phyloP scores from a whole-genome alignment of 768 basidiomycete genomes.

The Cystofilobasidium macerans region DNA sequence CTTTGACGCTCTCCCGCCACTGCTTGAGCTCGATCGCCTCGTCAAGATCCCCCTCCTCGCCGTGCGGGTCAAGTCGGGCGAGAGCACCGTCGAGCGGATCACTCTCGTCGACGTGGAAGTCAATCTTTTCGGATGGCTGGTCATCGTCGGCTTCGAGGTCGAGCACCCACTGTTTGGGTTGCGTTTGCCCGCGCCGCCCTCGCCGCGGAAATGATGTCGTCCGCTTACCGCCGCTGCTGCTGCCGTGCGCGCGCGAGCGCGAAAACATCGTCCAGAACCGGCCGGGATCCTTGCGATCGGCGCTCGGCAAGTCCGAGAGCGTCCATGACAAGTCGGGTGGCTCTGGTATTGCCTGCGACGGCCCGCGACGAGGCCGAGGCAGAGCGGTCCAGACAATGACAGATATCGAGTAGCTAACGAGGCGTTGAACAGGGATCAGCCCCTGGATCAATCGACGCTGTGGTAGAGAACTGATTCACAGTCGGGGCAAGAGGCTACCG shows the following conservation, averaged over 20 bases:
- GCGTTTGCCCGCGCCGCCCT: background rate
- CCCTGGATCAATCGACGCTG: background rate
- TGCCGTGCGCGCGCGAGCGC: background rate
- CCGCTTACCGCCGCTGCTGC: background rate
- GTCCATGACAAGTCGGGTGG: slow-evolving; percentile 1
- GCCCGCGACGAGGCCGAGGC: background rate
- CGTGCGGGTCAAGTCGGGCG: background rate
- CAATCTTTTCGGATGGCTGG: background rate
- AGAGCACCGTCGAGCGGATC: background rate
- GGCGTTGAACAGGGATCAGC: background rate
- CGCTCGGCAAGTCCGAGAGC: background rate
- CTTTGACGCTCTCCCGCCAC: background rate
- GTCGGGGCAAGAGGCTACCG: background rate
- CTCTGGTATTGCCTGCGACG: background rate
- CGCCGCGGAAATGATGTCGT: background rate
- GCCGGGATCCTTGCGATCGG: background rate
- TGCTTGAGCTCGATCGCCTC: background rate
- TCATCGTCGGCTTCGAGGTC: background rate
- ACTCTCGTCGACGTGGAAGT: background rate
- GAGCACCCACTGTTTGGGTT: background rate
- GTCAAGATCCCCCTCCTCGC: background rate
- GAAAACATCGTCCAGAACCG: background rate
- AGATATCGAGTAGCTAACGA: background rate
- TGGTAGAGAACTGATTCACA: background rate
- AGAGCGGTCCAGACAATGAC: background rate